Evolutionary conservation across 345 rosid species (phyloP).

Genomic region (Stellera chamaejasme): DNA sequence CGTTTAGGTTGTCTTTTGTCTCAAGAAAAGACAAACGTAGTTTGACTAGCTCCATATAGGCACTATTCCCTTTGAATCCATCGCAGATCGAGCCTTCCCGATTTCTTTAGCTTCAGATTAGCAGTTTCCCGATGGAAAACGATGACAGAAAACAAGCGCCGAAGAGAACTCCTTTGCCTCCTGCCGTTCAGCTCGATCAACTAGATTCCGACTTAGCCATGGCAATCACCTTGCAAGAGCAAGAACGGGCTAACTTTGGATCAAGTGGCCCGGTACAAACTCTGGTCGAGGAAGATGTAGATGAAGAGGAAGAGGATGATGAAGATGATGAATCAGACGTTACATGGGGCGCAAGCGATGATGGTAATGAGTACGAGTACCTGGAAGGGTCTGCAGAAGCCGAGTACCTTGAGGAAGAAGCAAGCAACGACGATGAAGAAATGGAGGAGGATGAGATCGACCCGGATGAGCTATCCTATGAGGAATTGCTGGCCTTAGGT

Average conservation of each 20-base stretch:
- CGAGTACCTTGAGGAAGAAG: slow-evolving; percentile 42
- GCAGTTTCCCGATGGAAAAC: slow-evolving; percentile 9
- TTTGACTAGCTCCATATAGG: neutral
- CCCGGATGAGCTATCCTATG: slow-evolving; percentile 59
- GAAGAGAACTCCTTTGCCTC: slow-evolving; percentile 14
- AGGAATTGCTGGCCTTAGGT: slow-evolving; percentile 60
- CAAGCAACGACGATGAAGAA: slow-evolving; percentile 21
- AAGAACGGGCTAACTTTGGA: slow-evolving; percentile 12
- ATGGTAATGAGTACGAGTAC: slow-evolving; percentile 31
- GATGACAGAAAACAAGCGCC: slow-evolving; percentile 21
- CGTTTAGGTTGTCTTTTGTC: slow-evolving; percentile 22
- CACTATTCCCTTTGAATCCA: no score
- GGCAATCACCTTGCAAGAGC: slow-evolving; percentile 33
- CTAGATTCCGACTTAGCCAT: slow-evolving; percentile 28
- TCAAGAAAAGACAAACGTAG: slow-evolving; percentile 13
- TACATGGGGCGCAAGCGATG: slow-evolving; percentile 3
- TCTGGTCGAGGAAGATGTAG: slow-evolving; percentile 31
- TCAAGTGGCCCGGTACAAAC: no score
- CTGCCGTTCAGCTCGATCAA: slow-evolving; percentile 17
- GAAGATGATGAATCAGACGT: slow-evolving; percentile 10
- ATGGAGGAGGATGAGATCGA: slow-evolving; percentile 61
- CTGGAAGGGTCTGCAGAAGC: slow-evolving; percentile 23
- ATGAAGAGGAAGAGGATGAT: slow-evolving; percentile 15
- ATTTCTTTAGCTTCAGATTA: neutral
- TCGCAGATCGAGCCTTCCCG: neutral